phyloP scores from a whole-genome alignment of 2,329 filamentous ascomycete genomes.

The Neonectria neomacrospora region DNA sequence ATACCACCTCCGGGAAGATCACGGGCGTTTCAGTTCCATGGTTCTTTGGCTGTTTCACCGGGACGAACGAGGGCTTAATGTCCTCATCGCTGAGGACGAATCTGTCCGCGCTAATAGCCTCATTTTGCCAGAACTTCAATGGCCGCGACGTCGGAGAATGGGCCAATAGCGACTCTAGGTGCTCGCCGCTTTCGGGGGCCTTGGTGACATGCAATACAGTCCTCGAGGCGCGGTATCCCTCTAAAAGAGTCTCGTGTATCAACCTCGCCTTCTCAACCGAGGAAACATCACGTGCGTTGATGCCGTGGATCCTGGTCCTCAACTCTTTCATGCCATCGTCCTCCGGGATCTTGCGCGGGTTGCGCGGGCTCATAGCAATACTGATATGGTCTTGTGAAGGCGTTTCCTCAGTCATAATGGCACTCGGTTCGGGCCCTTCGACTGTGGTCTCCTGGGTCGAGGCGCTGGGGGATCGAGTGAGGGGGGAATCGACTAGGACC shows the following conservation, averaged over 20 bases:
- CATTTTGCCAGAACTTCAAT: slow-evolving; percentile 69
- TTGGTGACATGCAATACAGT: slow-evolving; percentile 30
- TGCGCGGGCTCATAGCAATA: slow-evolving; percentile 46
- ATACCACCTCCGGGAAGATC: slow-evolving; percentile 31
- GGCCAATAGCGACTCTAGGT: slow-evolving; percentile 49
- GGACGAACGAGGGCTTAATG: slow-evolving; percentile 73
- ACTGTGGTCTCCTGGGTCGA: slow-evolving; percentile 51
- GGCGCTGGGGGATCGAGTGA: slow-evolving; percentile 47
- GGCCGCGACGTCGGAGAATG: slow-evolving; percentile 58
- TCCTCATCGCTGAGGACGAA: slow-evolving; percentile 70
- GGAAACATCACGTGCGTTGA: slow-evolving; percentile 70
- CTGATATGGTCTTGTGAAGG: slow-evolving; percentile 49
- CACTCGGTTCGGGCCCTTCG: slow-evolving; percentile 42
- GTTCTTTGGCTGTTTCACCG: slow-evolving; percentile 59
- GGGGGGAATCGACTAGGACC: slow-evolving; percentile 40
- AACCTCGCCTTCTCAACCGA: slow-evolving; percentile 74
- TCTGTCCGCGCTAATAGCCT: slow-evolving; percentile 52
- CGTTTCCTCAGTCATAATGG: slow-evolving; percentile 36
- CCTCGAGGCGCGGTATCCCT: slow-evolving; percentile 67
- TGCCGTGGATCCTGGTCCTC: slow-evolving; percentile 73
- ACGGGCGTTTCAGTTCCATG: slow-evolving; percentile 56
- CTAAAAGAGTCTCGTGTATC: slow-evolving; percentile 77
- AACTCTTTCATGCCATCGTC: slow-evolving; percentile 82
- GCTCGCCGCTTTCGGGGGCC: slow-evolving; percentile 30
- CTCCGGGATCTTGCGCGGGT: slow-evolving; percentile 66